These are phyloP conservation scores for Candida rishiriensis DNA, from an alignment of 805 yeast genomes.

Conservation along the genomic window DNA sequence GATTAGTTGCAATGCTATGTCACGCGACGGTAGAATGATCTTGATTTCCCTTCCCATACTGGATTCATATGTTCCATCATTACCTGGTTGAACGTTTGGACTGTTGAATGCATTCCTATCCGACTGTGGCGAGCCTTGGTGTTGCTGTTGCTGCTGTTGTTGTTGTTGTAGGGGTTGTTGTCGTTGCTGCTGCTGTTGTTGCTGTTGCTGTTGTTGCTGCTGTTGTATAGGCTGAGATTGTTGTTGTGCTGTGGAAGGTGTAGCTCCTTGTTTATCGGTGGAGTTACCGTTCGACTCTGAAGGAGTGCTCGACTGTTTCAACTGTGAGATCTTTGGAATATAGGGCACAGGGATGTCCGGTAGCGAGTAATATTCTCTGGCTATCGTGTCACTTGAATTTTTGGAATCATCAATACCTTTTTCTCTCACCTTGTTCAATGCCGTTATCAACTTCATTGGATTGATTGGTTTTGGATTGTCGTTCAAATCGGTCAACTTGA, in stretches of 20 bases:
- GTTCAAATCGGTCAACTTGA: slow-evolving; percentile 28
- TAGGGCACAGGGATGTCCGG: slow-evolving; percentile 31
- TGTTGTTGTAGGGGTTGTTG: slow-evolving; percentile 1
- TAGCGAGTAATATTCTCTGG: slow-evolving; percentile 23
- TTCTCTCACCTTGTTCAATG: slow-evolving; percentile 25
- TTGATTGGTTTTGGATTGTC: slow-evolving; percentile 30
- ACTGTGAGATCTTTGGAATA: slow-evolving; percentile 17
- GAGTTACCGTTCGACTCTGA: too few relatives aligned
- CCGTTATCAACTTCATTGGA: slow-evolving; percentile 29
- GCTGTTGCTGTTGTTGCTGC: slow-evolving; percentile 1
- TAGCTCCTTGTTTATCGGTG: too few relatives aligned
- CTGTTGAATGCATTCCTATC: slow-evolving; percentile 12
- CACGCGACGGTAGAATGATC: slow-evolving; percentile 71
- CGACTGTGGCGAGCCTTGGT: slow-evolving; percentile 14
- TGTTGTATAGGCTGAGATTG: slow-evolving; percentile 1
- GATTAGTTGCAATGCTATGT: slow-evolving; percentile 64
- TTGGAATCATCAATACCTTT: slow-evolving; percentile 15
- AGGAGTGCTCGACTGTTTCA: too few relatives aligned
- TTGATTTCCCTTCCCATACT: slow-evolving; percentile 47
- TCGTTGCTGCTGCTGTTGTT: slow-evolving; percentile 1
- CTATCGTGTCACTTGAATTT: slow-evolving; percentile 18
- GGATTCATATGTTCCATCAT: slow-evolving; percentile 37
- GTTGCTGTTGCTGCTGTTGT: slow-evolving; percentile 5
- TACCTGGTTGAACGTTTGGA: slow-evolving; percentile 25
- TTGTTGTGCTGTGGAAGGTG: not conserved